A percentile compares a stretch with the other conserved stretches of the same genome.
These are phyloP conservation scores for Trametes gibbosa DNA, from an alignment of 768 basidiomycete species.

Conservation along the genomic window DNA sequence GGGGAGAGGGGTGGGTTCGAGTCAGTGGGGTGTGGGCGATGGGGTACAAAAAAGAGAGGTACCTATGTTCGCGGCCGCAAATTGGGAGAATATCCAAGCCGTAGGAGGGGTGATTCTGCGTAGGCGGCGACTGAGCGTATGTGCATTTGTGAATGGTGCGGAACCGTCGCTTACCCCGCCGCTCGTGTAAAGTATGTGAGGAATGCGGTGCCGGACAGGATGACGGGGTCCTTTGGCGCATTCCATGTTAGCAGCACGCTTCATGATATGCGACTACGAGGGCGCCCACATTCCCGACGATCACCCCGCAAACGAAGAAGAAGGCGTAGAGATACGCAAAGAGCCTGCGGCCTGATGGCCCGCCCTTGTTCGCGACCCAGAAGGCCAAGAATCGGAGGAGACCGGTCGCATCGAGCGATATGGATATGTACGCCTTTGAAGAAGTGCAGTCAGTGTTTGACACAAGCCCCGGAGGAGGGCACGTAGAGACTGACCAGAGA, in stretches of 20 bases:
- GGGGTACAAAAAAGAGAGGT: background rate
- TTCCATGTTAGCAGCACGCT: background rate
- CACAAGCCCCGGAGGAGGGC: background rate
- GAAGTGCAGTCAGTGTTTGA: background rate
- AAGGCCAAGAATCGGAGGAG: slow-evolving; percentile 84
- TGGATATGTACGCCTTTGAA: slow-evolving; percentile 72
- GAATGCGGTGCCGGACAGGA: slow-evolving; percentile 89
- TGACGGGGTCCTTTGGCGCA: slow-evolving; percentile 67
- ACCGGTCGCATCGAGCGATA: slow-evolving; percentile 88
- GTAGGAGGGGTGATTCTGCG: slow-evolving; percentile 40
- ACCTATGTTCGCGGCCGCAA: slow-evolving; percentile 76
- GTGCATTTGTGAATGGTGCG: background rate
- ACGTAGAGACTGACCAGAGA: slow-evolving; percentile 50
- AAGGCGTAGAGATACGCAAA: slow-evolving; percentile 83
- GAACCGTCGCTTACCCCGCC: slow-evolving; percentile 35
- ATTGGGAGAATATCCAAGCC: slow-evolving; percentile 74
- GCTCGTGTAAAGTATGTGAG: slow-evolving; percentile 83
- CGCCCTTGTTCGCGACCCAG: slow-evolving; percentile 76
- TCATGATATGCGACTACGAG: too few species aligned
- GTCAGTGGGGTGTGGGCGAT: background rate
- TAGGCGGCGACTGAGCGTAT: background rate
- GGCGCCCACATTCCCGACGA: slow-evolving; percentile 74
- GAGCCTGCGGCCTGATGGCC: slow-evolving; percentile 65
- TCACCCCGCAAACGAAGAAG: slow-evolving; percentile 70
- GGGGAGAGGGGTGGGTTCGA: background rate